Percentiles rank a stretch among this genome's conserved stretches.
Evolutionary conservation across 352 stramenopile species (phyloP).

Genomic region (Globisporangium lucens): DNA sequence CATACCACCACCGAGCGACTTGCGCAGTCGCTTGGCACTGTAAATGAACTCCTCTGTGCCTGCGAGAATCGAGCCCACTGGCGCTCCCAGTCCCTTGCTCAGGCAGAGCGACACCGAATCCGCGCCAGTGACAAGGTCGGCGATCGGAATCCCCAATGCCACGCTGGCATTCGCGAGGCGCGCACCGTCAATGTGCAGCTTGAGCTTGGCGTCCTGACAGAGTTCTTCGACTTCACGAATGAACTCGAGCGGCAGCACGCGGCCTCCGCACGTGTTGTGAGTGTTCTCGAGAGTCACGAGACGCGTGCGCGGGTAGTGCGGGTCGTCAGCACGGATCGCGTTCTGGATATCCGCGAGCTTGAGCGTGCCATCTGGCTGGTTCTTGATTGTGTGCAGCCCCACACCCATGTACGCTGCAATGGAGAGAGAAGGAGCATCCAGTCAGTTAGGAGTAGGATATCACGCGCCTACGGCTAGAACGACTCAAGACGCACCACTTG

Average conservation of each 20-base stretch:
- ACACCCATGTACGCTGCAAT: constrained; percentile 85
- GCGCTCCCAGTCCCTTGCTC: constrained; percentile 95
- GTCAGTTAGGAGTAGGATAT: not conserved
- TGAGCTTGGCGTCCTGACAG: constrained; percentile 71
- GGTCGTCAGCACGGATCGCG: constrained; percentile 74
- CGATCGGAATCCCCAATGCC: constrained; percentile 57
- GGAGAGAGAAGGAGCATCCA: not conserved
- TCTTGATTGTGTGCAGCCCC: constrained; percentile 84
- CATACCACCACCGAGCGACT: constrained; percentile 97
- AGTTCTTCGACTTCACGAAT: constrained; percentile 73
- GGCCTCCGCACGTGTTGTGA: constrained; percentile 95
- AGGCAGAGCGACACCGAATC: constrained; percentile 95
- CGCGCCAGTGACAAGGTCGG: constrained; percentile 74
- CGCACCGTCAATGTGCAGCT: constrained; percentile 95
- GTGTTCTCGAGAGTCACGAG: constrained; percentile 97
- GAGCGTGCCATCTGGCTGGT: constrained; percentile 85
- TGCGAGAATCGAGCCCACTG: constrained; percentile 92
- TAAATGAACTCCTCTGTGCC: constrained; percentile 88
- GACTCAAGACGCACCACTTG: constrained; percentile 47
- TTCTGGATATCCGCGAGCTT: constrained; percentile 74
- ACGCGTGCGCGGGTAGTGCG: constrained; percentile 78
- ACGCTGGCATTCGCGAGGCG: constrained; percentile 95
- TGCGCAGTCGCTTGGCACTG: constrained; percentile 89
- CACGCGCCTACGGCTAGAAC: not conserved
- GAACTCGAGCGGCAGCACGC: constrained; percentile 84